Base-by-base conservation (phyloP, 2,329 filamentous ascomycete genomes). In the Aspergillus flavus region DNA sequence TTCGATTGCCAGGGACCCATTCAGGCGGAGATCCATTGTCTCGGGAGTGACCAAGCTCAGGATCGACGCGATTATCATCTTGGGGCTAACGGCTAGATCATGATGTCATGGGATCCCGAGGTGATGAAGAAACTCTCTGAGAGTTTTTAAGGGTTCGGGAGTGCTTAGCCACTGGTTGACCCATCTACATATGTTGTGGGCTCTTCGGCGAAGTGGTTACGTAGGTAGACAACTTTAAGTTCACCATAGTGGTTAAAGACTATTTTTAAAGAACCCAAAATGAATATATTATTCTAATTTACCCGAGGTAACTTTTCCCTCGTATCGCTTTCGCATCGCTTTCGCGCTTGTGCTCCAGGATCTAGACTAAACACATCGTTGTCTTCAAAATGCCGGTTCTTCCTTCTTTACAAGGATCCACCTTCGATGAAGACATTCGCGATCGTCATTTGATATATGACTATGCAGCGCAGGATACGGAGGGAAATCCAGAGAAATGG, bases 371-470 rank as follows among this genome's bases (percentile, higher is more conserved):
- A 19, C 28, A 32, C 48, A 9, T 4, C 9, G 7, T 32, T 32
- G 48, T 23, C 16, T 23, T 26, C 19, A 55, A 26, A 39, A 74
- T 73, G 71, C 66, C 69, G 7, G 66, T 71, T 19, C 50, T 54
- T n/a, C 67, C 67, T 5, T 65, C 68, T 1, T 34, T 67, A 5
- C 14, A 70, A 57, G 61, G 62, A 9, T 66, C 72, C 6, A 69
- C 77, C 26, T 86, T 85, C 65, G 78, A 86, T 48, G 72, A 78
- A 41, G 85, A 87, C 64, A 80, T 87, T 41, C 78, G 78, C 50
- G 79, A 87, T 67, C 79, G 82, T 3, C 85, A 87, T 65, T 76
- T 87, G 1, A 78, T 87, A 59, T 87, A 88, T 71, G 84, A 87
- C 66, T 87, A 87, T 66, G 78, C 82, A 46, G 84, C 83, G 0